A percentile compares a stretch with the other conserved stretches of the same genome.
Conservation (phyloP, 305 asterid species). For the Petunia hybrid region DNA sequence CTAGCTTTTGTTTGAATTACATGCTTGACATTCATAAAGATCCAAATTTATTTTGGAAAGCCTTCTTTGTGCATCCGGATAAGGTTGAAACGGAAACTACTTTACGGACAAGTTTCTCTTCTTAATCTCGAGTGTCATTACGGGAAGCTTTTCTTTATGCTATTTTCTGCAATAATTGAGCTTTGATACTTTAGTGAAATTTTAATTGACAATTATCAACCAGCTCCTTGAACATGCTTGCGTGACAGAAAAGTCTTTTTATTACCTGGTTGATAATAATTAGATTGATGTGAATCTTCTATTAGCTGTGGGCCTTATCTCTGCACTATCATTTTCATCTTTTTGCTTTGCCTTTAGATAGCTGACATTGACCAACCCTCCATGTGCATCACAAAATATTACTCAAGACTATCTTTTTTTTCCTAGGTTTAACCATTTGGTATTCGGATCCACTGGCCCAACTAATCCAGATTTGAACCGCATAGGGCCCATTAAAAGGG, state of each 20-base stretch:
- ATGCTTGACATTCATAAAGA: neutral
- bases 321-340: neutral
- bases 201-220: neutral
- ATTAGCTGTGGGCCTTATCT: neutral
- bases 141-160: neutral
- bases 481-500: too few relatives aligned
- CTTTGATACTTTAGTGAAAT: neutral
- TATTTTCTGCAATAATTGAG: neutral
- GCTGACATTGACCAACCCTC: conserved; percentile 4
- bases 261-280: neutral
- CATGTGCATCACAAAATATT: conserved; percentile 1
- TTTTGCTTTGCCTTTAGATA: neutral
- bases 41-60: neutral
- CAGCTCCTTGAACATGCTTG: neutral
- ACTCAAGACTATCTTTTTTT: neutral
- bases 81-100: neutral
- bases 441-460: too few relatives aligned
- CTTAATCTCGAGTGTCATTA: neutral
- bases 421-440: too few relatives aligned
- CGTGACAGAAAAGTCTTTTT: neutral
- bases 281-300: neutral
- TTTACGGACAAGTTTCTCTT: neutral
- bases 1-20: neutral
- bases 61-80: neutral
- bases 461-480: too few relatives aligned